Evolutionary conservation across 768 basidiomycete species (phyloP).

Genomic region (Suillus brevipes): DNA sequence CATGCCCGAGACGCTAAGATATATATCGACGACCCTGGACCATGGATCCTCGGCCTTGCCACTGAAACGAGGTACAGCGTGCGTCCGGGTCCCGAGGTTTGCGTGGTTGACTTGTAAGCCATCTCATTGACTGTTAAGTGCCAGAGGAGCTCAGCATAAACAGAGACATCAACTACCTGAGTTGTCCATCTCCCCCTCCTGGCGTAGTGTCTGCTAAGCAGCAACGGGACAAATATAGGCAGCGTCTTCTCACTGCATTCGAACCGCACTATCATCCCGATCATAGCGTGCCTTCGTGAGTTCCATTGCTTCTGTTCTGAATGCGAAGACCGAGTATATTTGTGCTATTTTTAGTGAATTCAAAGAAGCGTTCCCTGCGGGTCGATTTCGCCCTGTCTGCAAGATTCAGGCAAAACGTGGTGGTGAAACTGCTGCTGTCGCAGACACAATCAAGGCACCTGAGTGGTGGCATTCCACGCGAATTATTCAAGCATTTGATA

Average conservation of each 20-base stretch:
- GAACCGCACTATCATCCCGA: slow-evolving; percentile 90
- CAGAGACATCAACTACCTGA: slow-evolving; percentile 84
- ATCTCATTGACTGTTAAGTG: neutral
- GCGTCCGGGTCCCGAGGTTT: slow-evolving; percentile 76
- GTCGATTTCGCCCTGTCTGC: slow-evolving; percentile 87
- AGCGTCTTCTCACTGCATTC: slow-evolving; percentile 72
- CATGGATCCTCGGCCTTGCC: slow-evolving; percentile 91
- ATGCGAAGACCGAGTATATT: slow-evolving; percentile 11
- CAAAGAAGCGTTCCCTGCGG: slow-evolving; percentile 93
- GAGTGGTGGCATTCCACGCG: slow-evolving; percentile 94
- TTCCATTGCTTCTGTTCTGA: slow-evolving; percentile 1
- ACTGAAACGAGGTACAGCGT: slow-evolving; percentile 83
- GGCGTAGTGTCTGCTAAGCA: slow-evolving; percentile 75
- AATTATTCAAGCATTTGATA: slow-evolving; percentile 88
- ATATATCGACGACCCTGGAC: slow-evolving; percentile 94
- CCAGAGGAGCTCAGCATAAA: slow-evolving; percentile 9
- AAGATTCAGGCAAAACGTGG: slow-evolving; percentile 86
- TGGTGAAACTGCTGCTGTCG: slow-evolving; percentile 76
- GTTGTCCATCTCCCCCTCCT: slow-evolving; percentile 75
- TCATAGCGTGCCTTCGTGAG: slow-evolving; percentile 72
- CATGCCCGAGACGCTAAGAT: slow-evolving; percentile 91
- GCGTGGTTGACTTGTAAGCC: slow-evolving; percentile 81
- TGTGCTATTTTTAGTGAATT: slow-evolving; percentile 63
- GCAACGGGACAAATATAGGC: slow-evolving; percentile 78
- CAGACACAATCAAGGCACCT: slow-evolving; percentile 87